Percentiles rank a stretch among this genome's conserved stretches.
phyloP scores from a whole-genome alignment of 495 filamentous ascomycete species.

The Penicillium salamii region DNA sequence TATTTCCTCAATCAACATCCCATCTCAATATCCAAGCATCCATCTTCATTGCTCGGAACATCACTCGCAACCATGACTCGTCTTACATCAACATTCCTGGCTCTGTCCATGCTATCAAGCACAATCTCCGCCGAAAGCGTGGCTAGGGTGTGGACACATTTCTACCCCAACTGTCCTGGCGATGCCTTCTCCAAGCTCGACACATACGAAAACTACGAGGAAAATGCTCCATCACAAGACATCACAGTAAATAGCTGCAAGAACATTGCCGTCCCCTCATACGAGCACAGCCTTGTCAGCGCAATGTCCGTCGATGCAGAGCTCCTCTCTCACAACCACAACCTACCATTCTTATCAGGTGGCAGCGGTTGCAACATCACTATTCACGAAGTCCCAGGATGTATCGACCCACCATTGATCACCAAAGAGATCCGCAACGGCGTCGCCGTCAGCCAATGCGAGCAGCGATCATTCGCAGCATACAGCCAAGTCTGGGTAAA shows the following conservation, averaged over 20 bases:
- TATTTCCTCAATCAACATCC: neutral
- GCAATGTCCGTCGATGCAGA: slow-evolving; percentile 35
- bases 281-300: slow-evolving; percentile 23
- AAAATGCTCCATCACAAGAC: slow-evolving; percentile 22
- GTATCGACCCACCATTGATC: slow-evolving; percentile 32
- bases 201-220: slow-evolving; percentile 27
- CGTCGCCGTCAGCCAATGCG: slow-evolving; percentile 28
- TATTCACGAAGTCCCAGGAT: slow-evolving; percentile 37
- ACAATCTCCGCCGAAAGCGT: slow-evolving; percentile 24
- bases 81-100: slow-evolving; percentile 6
- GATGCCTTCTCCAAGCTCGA: slow-evolving; percentile 22
- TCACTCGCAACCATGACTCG: slow-evolving; percentile 16
- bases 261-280: slow-evolving; percentile 29
- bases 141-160: slow-evolving; percentile 35
- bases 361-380: slow-evolving; percentile 32
- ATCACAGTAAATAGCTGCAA: slow-evolving; percentile 29
- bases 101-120: slow-evolving; percentile 25
- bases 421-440: slow-evolving; percentile 19
- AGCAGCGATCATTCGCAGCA: slow-evolving; percentile 20
- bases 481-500: slow-evolving; percentile 35
- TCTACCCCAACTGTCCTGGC: slow-evolving; percentile 35
- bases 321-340: slow-evolving; percentile 16
- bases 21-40: neutral
- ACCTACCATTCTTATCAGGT: slow-evolving; percentile 10
- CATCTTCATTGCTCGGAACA: neutral